Evolutionary conservation across 805 yeast genomes (phyloP).

Genomic region (Lipomyces starkeyi): DNA sequence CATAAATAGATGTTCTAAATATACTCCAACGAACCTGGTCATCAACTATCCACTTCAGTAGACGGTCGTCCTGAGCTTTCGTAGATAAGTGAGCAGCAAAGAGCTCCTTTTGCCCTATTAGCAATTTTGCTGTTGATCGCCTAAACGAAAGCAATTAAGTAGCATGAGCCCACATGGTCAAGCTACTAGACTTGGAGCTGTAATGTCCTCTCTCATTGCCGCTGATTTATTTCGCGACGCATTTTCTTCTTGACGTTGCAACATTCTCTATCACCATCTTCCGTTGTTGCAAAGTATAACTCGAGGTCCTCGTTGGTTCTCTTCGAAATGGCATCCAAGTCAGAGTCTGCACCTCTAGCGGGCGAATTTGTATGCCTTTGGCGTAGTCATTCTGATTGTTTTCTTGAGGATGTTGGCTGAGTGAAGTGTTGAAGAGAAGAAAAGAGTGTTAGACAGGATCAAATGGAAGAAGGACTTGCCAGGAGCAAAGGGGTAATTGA

Average conservation of each 20-base stretch:
- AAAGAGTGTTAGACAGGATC: too few species aligned
- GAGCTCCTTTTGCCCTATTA: slow-evolving; percentile 1
- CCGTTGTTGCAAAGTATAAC: too few species aligned
- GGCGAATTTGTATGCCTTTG: slow-evolving; percentile 1
- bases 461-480: too few species aligned
- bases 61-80: slow-evolving; percentile 6
- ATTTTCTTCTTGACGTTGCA: neutral
- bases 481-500: too few species aligned
- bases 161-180: slow-evolving; percentile 4
- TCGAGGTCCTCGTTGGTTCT: neutral
- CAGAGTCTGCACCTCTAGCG: neutral
- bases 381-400: too few species aligned
- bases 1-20: neutral
- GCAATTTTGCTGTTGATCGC: too few species aligned
- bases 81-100: neutral
- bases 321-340: neutral
- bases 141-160: slow-evolving; percentile 6
- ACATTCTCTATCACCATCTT: neutral
- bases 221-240: neutral
- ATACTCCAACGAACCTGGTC: slow-evolving; percentile 5
- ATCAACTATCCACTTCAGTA: slow-evolving; percentile 7
- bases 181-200: slow-evolving; percentile 2
- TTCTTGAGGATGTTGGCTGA: too few species aligned
- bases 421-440: too few species aligned
- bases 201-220: neutral